Evolutionary conservation across 164 flowering plant species (phyloP).

Genomic region (Liquidambar formosana): DNA sequence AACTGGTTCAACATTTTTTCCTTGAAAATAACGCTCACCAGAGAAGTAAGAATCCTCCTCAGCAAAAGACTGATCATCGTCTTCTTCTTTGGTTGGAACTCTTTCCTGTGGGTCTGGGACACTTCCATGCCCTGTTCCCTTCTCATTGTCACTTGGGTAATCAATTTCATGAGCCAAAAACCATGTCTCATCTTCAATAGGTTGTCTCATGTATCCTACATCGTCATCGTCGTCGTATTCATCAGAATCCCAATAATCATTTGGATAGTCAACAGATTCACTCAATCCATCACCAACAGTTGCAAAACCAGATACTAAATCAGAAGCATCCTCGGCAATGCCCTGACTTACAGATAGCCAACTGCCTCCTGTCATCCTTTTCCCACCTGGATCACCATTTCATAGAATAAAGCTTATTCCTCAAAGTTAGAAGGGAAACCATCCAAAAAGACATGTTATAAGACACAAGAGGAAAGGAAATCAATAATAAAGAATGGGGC

Average conservation of each 20-base stretch:
- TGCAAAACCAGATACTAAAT: conserved; percentile 94
- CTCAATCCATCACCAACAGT: conserved; percentile 92
- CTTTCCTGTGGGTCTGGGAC: conserved; percentile 79
- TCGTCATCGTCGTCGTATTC: conserved; percentile 98
- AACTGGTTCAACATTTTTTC: conserved; percentile 54
- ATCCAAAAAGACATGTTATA: not conserved
- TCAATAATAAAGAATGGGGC: no score
- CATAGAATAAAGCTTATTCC: not conserved
- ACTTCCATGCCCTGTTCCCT: conserved; percentile 84
- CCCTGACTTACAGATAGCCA: conserved; percentile 98
- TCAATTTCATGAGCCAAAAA: conserved; percentile 99
- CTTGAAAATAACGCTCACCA: conserved; percentile 71
- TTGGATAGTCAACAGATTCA: conserved; percentile 88
- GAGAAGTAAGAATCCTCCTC: conserved; percentile 97
- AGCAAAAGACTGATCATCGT: conserved; percentile 93
- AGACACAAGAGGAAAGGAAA: not conserved
- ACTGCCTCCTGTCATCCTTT: conserved; percentile 67
- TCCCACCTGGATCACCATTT: conserved; percentile 54
- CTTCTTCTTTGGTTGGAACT: conserved; percentile 68
- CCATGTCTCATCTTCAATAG: conserved; percentile 98
- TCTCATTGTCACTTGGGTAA: conserved; percentile 97
- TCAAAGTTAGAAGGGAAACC: not conserved
- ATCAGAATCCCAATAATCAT: conserved; percentile 99
- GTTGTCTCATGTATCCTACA: conserved; percentile 95
- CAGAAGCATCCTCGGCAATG: conserved; percentile 90